Evolutionary conservation across 2,329 filamentous ascomycete species (phyloP), one percentile per base, ranked within the genome.

Genomic region (Dryadomyces quercivorus): DNA sequence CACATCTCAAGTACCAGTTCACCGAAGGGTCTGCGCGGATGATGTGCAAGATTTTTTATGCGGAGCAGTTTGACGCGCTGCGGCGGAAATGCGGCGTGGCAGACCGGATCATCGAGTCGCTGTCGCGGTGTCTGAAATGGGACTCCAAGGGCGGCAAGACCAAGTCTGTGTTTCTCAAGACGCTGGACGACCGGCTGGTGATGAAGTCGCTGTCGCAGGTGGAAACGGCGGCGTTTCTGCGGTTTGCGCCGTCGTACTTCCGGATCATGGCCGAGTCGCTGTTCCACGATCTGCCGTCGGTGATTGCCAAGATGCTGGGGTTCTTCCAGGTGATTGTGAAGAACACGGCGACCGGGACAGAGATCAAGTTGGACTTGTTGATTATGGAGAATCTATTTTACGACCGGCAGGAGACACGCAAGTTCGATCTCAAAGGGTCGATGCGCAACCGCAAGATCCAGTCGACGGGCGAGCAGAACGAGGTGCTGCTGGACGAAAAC

Each of bases 321-420:
- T 94, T 98, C 67, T 98, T 95, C 72, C 92, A 97, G 63, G 86
- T 98, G 50, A 86, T 92, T 60, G 95, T 98, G 71, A 96, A 95
- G 72, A 97, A 97, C 62, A 88, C 93, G 0, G 76, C 81, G 18
- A 96, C 91, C 0, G 91, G 90, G 51, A 87, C 87, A 0, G 93
- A 98, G 66, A 92, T 95, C 68, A 95, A 95, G 66, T 88, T 92
- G 69, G 95, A 94, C 68, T 77, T 98, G 53, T 75, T 98, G 5
- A 78, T 98, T 18, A 98, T 97, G 83, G 93, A 98, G 70, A 98
- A 98, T 61, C 73, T 98, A 16, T 98, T 98, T 68, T 98, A 98
- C 65, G 93, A 97, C 65, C 86, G 93, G 31, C 83, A 82, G 18
- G 90, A 91, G 0, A 92, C 88, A 34, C 84, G 93, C 45, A 91